phyloP scores from a whole-genome alignment of 768 basidiomycete species.

The Xerocomus potaroensis region DNA sequence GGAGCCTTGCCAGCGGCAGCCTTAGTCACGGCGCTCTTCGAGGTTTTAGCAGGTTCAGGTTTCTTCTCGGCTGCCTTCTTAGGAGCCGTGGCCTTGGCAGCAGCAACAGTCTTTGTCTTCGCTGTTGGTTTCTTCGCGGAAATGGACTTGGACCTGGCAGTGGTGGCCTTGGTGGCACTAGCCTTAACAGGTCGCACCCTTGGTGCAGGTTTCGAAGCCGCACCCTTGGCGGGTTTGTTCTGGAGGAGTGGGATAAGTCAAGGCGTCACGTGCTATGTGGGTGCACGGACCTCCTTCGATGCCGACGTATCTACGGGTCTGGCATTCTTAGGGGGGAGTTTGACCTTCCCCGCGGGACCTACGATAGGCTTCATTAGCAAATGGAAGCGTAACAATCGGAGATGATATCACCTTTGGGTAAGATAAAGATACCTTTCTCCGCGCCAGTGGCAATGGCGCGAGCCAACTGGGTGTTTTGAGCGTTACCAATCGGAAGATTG shows the following conservation, averaged over 20 bases:
- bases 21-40: slow-evolving; percentile 18
- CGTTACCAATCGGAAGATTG: slow-evolving; percentile 72
- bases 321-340: slow-evolving; percentile 60
- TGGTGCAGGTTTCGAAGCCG: slow-evolving; percentile 21
- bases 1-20: slow-evolving; percentile 20
- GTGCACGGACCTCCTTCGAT: slow-evolving; percentile 53
- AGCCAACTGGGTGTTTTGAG: slow-evolving; percentile 75
- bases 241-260: slow-evolving; percentile 10
- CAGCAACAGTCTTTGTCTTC: slow-evolving; percentile 35
- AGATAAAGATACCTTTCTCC: slow-evolving; percentile 76
- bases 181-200: slow-evolving; percentile 28
- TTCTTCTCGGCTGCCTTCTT: slow-evolving; percentile 39
- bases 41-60: slow-evolving; percentile 33
- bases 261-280: slow-evolving; percentile 19
- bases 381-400: not conserved
- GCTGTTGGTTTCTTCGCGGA: slow-evolving; percentile 25
- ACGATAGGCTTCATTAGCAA: slow-evolving; percentile 4
- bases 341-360: slow-evolving; percentile 54
- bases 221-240: slow-evolving; percentile 33
- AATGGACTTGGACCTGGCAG: slow-evolving; percentile 22
- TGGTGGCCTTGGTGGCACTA: slow-evolving; percentile 22
- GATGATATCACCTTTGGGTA: slow-evolving; percentile 73
- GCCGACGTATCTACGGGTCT: slow-evolving; percentile 46
- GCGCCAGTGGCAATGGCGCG: slow-evolving; percentile 78
- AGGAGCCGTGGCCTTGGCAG: slow-evolving; percentile 34